Evolutionary conservation across 768 basidiomycete genomes (phyloP), one percentile per base, ranked within the genome.

Genomic region (Tricholoma bakamatsutake): DNA sequence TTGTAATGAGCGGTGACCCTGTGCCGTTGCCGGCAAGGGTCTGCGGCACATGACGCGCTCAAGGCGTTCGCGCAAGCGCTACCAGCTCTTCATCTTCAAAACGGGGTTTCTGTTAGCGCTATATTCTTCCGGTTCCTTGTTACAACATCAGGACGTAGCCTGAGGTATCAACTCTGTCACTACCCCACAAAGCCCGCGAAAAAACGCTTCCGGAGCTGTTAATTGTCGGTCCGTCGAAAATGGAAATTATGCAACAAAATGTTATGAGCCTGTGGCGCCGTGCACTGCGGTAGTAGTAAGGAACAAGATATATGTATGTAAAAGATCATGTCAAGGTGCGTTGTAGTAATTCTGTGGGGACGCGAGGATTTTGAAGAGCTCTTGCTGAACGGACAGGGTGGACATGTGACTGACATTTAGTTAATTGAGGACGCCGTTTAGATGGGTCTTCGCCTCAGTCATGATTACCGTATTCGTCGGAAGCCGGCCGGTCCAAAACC

Each of bases 401-500:
- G n/a, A 24, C 3, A 30, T 30, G 21, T 24, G 21, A 24, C 21
- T 24, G 21, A 24, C 21, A 24, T 24, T 3, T 24, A 24, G 3
- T 24, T 24, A 24, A 24, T 24, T 24, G 21, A 35, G 42, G 40
- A 37, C 50, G 28, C 34, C 49, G 50, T 50, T 37, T 30, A 31
- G 42, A 39, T 21, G 45, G 45, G n/a, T 31, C 15, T 15, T n/a
- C 42, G 27, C 48, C 45, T 35, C n/a, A 39, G 21, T 17, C 33
- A 49, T n/a, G 43, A n/a, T 56, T 37, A 64, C 69, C 70, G 67
- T 67, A 57, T 61, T 58, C 60, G 57, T 67, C 70, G 71, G 72
- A 68, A 40, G 42, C 61, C 66, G 66, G 69, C 69, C 69, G 69
- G 69, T 59, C 64, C 59, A 37, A 66, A 65, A 64, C 61, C 65